These are phyloP conservation scores for Cladorrhinum sp. DNA, from an alignment of 2,329 filamentous ascomycete species.

Conservation along the genomic window DNA sequence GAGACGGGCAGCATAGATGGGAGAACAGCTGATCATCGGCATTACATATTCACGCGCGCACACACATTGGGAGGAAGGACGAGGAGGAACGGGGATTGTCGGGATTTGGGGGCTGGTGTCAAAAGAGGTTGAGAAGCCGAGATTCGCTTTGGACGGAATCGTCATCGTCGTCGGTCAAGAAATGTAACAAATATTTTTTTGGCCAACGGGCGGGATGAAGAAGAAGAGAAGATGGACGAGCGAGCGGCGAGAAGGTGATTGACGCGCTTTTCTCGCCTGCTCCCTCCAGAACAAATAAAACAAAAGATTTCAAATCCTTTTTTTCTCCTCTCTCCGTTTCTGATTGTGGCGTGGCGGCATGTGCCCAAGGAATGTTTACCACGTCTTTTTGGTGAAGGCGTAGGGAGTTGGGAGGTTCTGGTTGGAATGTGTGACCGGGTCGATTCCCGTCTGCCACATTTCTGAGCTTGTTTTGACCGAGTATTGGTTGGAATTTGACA, in stretches of 20 bases:
- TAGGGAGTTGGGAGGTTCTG: background rate
- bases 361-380: too few relatives aligned
- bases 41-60: background rate
- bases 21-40: background rate
- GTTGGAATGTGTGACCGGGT: background rate
- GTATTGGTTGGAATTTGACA: background rate
- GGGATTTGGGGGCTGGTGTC: background rate
- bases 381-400: too few relatives aligned
- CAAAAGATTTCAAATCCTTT: background rate
- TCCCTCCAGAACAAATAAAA: background rate
- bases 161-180: too few relatives aligned
- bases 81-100: background rate
- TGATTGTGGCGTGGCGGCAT: too few relatives aligned
- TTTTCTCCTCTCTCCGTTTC: background rate
- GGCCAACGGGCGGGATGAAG: background rate
- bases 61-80: background rate
- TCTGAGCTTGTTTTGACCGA: background rate
- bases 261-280: background rate
- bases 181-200: too few relatives aligned
- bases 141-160: too few relatives aligned
- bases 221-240: background rate
- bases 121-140: background rate
- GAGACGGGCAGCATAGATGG: background rate
- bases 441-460: background rate
- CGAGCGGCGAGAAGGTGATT: background rate